Evolutionary conservation across 2,329 filamentous ascomycete species (phyloP).

Genomic region (Lecanicillium sp.): DNA sequence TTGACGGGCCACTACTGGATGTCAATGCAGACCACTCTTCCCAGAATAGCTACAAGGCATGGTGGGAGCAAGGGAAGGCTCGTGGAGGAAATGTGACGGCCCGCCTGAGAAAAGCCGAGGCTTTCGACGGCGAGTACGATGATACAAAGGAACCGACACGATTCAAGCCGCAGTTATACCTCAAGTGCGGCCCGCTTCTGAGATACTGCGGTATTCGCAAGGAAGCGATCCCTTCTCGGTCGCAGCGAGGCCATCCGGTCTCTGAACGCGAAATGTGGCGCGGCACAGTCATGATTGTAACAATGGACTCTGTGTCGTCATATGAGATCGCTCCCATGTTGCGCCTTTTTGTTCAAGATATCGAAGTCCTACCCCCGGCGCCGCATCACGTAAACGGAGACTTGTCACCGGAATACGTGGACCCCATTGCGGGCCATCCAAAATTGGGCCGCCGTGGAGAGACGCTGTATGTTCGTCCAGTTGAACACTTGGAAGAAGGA

Average conservation of each 20-base stretch:
- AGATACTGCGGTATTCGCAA: conserved; percentile 79
- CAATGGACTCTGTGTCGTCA: conserved; percentile 73
- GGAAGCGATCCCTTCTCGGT: conserved; percentile 42
- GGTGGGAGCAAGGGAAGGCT: conserved; percentile 65
- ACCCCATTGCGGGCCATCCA: conserved; percentile 80
- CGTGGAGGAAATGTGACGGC: conserved; percentile 40
- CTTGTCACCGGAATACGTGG: conserved; percentile 75
- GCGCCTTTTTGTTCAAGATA: conserved; percentile 79
- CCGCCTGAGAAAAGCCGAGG: conserved; percentile 51
- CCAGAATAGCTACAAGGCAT: conserved; percentile 52
- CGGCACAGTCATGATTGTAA: conserved; percentile 93
- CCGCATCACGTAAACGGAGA: conserved; percentile 60
- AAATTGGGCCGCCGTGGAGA: conserved; percentile 81
- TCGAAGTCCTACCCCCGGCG: conserved; percentile 74
- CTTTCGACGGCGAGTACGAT: conserved; percentile 63
- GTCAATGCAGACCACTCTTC: conserved; percentile 36
- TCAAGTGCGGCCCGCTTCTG: conserved; percentile 86
- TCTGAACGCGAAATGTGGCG: conserved; percentile 77
- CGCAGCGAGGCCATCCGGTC: conserved; percentile 21
- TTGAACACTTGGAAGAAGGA: conserved; percentile 76
- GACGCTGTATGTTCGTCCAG: conserved; percentile 80
- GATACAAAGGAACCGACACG: conserved; percentile 57
- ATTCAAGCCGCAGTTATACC: conserved; percentile 77
- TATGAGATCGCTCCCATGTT: conserved; percentile 75
- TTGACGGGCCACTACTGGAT: conserved; percentile 55